Percentiles rank a stretch among this genome's conserved stretches.
phyloP scores from a whole-genome alignment of 2,329 filamentous ascomycete genomes.

The Epichloe gansuensis region DNA sequence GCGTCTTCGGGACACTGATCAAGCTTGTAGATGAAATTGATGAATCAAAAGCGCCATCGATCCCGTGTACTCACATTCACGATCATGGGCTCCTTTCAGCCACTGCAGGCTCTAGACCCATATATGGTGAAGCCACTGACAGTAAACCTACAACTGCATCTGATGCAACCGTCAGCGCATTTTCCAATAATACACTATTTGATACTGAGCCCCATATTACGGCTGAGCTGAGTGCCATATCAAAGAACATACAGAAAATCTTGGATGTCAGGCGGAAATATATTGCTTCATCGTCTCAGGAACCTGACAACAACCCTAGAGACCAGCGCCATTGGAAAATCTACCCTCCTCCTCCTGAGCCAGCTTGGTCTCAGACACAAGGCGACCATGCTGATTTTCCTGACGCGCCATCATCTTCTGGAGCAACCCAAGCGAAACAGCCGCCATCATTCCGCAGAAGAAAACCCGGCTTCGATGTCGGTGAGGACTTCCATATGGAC shows the following conservation, averaged over 20 bases:
- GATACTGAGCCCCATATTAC: constrained; percentile 70
- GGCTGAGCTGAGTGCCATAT: constrained; percentile 73
- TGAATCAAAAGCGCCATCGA: constrained; percentile 2
- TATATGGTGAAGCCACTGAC: constrained; percentile 18
- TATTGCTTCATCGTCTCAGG: constrained; percentile 72
- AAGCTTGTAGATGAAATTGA: constrained; percentile 7
- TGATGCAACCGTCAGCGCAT: constrained; percentile 31
- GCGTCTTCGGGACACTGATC: constrained; percentile 1
- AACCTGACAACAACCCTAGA: constrained; percentile 74
- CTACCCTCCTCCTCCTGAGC: constrained; percentile 84
- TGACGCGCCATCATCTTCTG: background rate
- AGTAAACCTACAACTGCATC: constrained; percentile 35
- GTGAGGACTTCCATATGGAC: constrained; percentile 78
- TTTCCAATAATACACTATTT: constrained; percentile 54
- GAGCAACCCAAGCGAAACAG: constrained; percentile 1
- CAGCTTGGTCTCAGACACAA: constrained; percentile 53
- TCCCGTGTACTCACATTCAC: background rate
- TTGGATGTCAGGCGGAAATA: constrained; percentile 82
- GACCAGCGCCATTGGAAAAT: constrained; percentile 75
- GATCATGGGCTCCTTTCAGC: background rate
- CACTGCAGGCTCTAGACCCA: constrained; percentile 21
- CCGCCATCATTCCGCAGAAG: constrained; percentile 42
- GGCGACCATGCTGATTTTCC: constrained; percentile 11
- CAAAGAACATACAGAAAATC: constrained; percentile 82
- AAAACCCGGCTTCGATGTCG: constrained; percentile 82